phyloP scores from a whole-genome alignment of 139 green algal genomes.

The Helicosporidium sp. region DNA sequence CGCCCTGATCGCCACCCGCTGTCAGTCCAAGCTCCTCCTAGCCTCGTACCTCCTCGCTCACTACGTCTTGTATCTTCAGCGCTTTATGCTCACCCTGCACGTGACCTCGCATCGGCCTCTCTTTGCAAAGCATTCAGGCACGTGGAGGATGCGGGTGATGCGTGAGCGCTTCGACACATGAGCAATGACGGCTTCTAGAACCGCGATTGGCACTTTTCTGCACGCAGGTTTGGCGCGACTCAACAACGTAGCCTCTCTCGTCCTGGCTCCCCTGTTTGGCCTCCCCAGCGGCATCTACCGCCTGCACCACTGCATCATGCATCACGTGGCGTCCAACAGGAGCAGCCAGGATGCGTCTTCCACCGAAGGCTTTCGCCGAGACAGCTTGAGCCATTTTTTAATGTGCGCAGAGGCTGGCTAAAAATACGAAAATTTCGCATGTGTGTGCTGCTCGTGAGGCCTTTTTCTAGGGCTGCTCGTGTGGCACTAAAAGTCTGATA shows the following conservation, averaged over 20 bases:
- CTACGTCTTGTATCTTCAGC: slow-evolving; percentile 46
- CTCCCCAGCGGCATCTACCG: slow-evolving; percentile 55
- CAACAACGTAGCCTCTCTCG: slow-evolving; percentile 24
- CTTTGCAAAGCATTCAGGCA: slow-evolving; percentile 30
- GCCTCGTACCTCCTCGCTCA: slow-evolving; percentile 26
- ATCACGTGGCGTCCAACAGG: slow-evolving; percentile 43
- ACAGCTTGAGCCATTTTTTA: slow-evolving; percentile 47
- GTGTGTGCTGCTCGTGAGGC: no score
- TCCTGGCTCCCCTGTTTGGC: slow-evolving; percentile 30
- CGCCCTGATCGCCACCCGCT: slow-evolving; percentile 4
- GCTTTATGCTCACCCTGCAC: slow-evolving; percentile 59
- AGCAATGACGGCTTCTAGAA: no score
- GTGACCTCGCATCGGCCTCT: slow-evolving; percentile 42
- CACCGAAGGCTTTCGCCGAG: slow-evolving; percentile 58
- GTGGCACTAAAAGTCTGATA: no score
- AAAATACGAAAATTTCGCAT: no score
- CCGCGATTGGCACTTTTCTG: no score
- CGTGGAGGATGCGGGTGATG: not conserved
- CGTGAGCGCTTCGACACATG: no score
- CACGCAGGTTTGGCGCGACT: slow-evolving; percentile 9
- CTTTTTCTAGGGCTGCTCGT: no score
- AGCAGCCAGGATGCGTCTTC: slow-evolving; percentile 33
- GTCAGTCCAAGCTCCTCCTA: slow-evolving; percentile 18
- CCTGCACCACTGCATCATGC: slow-evolving; percentile 71
- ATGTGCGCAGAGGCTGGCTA: no score